Evolutionary conservation across 306 rosid species (phyloP).

Genomic region (Prunus dulcis): DNA sequence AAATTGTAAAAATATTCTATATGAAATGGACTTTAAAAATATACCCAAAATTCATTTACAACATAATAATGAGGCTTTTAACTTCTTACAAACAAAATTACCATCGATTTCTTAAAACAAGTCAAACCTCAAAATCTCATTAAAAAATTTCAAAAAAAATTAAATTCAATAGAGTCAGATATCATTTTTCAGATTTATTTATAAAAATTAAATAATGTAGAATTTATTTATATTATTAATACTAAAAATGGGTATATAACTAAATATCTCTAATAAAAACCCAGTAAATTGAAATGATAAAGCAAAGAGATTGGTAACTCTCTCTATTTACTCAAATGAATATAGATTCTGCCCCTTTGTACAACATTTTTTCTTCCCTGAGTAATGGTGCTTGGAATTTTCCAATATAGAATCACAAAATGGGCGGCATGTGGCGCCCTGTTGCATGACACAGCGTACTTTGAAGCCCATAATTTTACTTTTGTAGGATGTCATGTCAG

Average conservation of each 20-base stretch:
- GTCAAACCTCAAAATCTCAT: accelerated
- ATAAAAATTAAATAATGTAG: no score
- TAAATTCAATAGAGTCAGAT: no score
- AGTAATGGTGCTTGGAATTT: conserved; percentile 13
- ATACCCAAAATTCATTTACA: no score
- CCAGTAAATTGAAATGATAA: neutral
- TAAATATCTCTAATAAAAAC: neutral
- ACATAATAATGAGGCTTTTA: no score
- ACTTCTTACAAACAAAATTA: no score
- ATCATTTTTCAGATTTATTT: no score
- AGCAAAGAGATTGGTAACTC: conserved; percentile 2
- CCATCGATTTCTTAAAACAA: no score
- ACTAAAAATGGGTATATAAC: no score
- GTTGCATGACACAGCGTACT: conserved; percentile 26
- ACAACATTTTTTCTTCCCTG: neutral
- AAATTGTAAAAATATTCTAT: no score
- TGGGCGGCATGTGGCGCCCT: conserved; percentile 15
- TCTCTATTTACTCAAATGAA: conserved; percentile 1
- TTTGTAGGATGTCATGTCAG: conserved; percentile 19
- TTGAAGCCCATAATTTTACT: neutral
- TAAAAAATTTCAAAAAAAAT: no score
- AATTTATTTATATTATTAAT: no score
- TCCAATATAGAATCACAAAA: conserved; percentile 6
- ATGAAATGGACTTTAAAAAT: no score
- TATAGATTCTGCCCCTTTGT: neutral